phyloP scores from a whole-genome alignment of 352 stramenopile species.

The Globisporangium irregulare region DNA sequence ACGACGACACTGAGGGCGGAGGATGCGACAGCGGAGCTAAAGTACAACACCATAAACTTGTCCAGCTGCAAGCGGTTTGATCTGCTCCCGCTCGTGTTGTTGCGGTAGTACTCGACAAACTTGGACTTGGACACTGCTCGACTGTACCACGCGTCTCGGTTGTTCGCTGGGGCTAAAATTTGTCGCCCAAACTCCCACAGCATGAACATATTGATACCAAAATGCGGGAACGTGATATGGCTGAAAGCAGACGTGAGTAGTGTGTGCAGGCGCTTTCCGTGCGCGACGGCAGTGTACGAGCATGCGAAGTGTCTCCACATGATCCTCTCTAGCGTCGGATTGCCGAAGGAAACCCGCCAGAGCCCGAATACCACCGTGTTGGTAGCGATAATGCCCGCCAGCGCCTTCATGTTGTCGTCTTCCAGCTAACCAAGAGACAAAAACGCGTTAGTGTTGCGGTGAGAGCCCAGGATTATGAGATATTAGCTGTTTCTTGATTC shows the following conservation, averaged over 20 bases:
- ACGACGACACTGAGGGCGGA: constrained; percentile 65
- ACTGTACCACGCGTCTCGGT: constrained; percentile 44
- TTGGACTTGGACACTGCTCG: constrained; percentile 45
- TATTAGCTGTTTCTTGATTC: not conserved
- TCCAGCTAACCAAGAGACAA: constrained; percentile 25
- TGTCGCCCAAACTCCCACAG: constrained; percentile 81
- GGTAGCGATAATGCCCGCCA: constrained; percentile 56
- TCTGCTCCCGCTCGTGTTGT: constrained; percentile 23
- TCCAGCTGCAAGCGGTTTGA: constrained; percentile 42
- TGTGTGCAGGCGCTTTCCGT: constrained; percentile 67
- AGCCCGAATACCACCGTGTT: constrained; percentile 74
- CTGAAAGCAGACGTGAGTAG: constrained; percentile 80
- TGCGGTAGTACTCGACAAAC: constrained; percentile 38
- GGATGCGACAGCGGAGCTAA: constrained; percentile 64
- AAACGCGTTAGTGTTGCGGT: not conserved
- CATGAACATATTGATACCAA: constrained; percentile 89
- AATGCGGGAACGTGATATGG: constrained; percentile 79
- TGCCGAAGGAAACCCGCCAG: constrained; percentile 61
- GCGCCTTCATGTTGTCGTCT: constrained; percentile 61
- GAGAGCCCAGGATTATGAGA: not conserved
- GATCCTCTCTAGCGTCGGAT: constrained; percentile 47
- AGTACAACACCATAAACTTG: constrained; percentile 71
- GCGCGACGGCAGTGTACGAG: constrained; percentile 70
- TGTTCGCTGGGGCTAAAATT: constrained; percentile 54
- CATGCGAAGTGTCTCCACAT: constrained; percentile 86